These are phyloP conservation scores for Fusarium nanum DNA, from an alignment of 2,329 filamentous ascomycete genomes.

Conservation along the genomic window DNA sequence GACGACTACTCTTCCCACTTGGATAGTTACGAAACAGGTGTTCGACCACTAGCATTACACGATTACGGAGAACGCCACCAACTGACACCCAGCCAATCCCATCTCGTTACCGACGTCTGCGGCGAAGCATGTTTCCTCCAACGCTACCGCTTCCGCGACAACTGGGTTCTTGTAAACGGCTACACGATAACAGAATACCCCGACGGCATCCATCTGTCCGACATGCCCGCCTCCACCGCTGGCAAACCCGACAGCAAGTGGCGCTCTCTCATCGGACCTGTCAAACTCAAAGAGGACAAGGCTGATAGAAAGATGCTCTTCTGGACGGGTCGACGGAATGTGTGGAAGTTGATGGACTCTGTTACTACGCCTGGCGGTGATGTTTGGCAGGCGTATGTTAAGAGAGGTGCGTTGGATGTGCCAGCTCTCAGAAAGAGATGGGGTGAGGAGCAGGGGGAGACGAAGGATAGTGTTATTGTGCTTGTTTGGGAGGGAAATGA, in stretches of 20 bases:
- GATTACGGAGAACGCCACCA: conserved; percentile 54
- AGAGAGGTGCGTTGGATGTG: conserved; percentile 40
- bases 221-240: conserved; percentile 29
- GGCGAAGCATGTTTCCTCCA: conserved; percentile 62
- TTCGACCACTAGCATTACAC: conserved; percentile 56
- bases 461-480: conserved; percentile 44
- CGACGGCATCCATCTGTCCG: conserved; percentile 49
- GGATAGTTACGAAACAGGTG: conserved; percentile 55
- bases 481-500: conserved; percentile 44
- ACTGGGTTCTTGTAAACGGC: conserved; percentile 62
- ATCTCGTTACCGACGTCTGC: conserved; percentile 56
- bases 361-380: conserved; percentile 50
- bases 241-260: background rate
- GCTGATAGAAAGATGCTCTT: conserved; percentile 49
- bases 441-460: conserved; percentile 11
- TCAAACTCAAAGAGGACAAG: conserved; percentile 50
- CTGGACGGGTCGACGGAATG: conserved; percentile 52
- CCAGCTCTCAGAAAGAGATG: conserved; percentile 33
- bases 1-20: conserved; percentile 44
- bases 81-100: conserved; percentile 56
- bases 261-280: conserved; percentile 44
- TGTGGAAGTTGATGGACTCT: conserved; percentile 58
- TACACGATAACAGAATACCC: conserved; percentile 59
- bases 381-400: conserved; percentile 62
- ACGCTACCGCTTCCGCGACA: conserved; percentile 58